Evolutionary conservation across 768 basidiomycete genomes (phyloP).

Genomic region (Pleurotus eryngii): DNA sequence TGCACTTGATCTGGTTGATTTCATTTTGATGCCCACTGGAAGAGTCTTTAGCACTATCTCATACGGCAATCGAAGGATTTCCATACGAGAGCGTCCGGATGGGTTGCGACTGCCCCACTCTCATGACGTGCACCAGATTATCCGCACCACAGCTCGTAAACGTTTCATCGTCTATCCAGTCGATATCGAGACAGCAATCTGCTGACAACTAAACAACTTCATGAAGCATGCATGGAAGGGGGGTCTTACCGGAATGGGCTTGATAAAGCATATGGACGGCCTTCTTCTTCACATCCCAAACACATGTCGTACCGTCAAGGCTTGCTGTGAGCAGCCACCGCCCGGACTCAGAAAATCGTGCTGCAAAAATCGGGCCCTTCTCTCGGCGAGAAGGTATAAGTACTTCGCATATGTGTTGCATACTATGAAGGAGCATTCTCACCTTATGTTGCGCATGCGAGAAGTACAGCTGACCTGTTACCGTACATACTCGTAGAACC

Average conservation of each 20-base stretch:
- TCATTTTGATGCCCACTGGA: slow-evolving; percentile 71
- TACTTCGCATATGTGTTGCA: not conserved
- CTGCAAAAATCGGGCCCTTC: slow-evolving; percentile 80
- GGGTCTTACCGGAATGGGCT: slow-evolving; percentile 56
- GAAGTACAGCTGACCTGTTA: slow-evolving; percentile 60
- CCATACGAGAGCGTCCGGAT: slow-evolving; percentile 63
- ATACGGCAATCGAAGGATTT: not conserved
- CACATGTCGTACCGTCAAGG: slow-evolving; percentile 70
- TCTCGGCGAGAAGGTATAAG: slow-evolving; percentile 23
- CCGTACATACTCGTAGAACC: slow-evolving; percentile 64
- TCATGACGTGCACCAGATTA: slow-evolving; percentile 56
- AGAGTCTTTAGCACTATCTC: not conserved
- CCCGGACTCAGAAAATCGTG: slow-evolving; percentile 72
- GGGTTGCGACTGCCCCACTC: slow-evolving; percentile 48
- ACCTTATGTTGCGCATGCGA: slow-evolving; percentile 65
- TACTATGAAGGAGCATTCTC: slow-evolving; percentile 18
- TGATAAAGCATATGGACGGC: slow-evolving; percentile 60
- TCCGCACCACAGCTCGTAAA: slow-evolving; percentile 80
- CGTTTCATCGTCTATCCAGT: slow-evolving; percentile 69
- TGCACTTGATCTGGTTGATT: slow-evolving; percentile 75
- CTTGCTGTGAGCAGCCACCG: slow-evolving; percentile 75
- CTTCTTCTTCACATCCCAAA: slow-evolving; percentile 73
- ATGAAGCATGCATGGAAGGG: not conserved
- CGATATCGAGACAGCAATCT: slow-evolving; percentile 81
- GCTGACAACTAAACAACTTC: slow-evolving; percentile 3